Evolutionary conservation across 2,329 filamentous ascomycete species (phyloP).

Genomic region (Alternaria angustiovoidea): DNA sequence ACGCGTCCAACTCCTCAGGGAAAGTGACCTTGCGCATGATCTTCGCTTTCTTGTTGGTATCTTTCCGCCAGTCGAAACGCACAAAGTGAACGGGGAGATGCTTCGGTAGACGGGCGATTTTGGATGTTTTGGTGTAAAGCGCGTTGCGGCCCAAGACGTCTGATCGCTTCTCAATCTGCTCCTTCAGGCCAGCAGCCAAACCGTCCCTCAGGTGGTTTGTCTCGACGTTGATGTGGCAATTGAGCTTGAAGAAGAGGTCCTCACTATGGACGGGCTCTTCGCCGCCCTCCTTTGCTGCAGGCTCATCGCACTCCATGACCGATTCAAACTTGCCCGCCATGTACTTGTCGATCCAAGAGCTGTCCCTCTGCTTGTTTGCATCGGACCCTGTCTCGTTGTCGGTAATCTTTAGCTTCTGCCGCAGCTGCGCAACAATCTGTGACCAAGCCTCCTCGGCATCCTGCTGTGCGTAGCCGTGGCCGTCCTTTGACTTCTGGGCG

Average conservation of each 20-base stretch:
- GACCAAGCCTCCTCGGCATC: slow-evolving; percentile 99
- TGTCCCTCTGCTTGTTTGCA: slow-evolving; percentile 49
- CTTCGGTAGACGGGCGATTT: slow-evolving; percentile 88
- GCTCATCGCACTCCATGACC: slow-evolving; percentile 82
- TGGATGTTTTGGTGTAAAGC: slow-evolving; percentile 87
- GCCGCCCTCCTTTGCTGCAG: slow-evolving; percentile 74
- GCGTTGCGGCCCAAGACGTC: slow-evolving; percentile 79
- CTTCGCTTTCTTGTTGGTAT: slow-evolving; percentile 97
- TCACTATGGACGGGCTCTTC: slow-evolving; percentile 73
- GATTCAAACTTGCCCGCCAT: slow-evolving; percentile 84
- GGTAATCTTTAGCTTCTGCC: slow-evolving; percentile 76
- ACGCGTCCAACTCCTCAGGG: slow-evolving; percentile 87
- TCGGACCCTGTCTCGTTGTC: slow-evolving; percentile 55
- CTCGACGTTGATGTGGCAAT: slow-evolving; percentile 89
- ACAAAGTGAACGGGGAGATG: slow-evolving; percentile 98
- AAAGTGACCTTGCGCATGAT: slow-evolving; percentile 99
- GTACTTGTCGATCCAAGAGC: slow-evolving; percentile 88
- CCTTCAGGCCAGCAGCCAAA: slow-evolving; percentile 79
- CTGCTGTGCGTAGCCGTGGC: slow-evolving; percentile 91
- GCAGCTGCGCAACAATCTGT: slow-evolving; percentile 85
- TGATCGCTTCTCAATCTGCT: slow-evolving; percentile 91
- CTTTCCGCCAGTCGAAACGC: slow-evolving; percentile 96
- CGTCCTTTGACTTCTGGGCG: slow-evolving; percentile 83
- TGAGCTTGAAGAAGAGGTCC: slow-evolving; percentile 88
- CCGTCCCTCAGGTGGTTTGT: slow-evolving; percentile 94